Base-by-base conservation (phyloP, 2,329 filamentous ascomycete genomes). In the Colletotrichum sp. region DNA sequence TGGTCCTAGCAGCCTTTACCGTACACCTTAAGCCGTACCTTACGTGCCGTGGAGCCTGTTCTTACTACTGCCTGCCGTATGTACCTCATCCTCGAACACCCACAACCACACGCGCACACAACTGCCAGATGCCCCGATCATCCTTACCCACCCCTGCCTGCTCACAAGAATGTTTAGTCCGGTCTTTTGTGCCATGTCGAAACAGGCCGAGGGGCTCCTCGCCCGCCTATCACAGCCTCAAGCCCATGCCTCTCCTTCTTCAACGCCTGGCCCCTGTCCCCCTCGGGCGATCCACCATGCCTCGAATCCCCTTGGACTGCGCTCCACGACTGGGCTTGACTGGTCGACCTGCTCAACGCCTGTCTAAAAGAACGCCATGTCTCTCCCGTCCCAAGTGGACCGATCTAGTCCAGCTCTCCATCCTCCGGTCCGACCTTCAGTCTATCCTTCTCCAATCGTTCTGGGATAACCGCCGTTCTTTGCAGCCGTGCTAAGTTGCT, bases 231-330 rank as follows among this genome's bases (percentile, higher is more conserved):
- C 82, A 83, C 76, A 71, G 70, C 60, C 74, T 61, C 58, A 39
- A 77, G 56, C 60, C 75, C 32, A 68, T 61, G 25, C 66, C 69
- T 72, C 56, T 71, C 75, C 77, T 75, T 77, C 67, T 76, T 73
- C 70, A 71, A 66, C 76, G 67, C 60, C 77, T 74, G 64, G 77
- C 78, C 80, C 79, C 80, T 80, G 78, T 77, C 75, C 78, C 80
- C 80, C 80, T 82, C 78, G 78, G 77, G 74, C 79, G 79, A 82
- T 82, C 84, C 81, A 81, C 80, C 78, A 81, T 83, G 83, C 85
- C 79, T 85, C 85, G 82, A 85, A 86, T 83, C 81, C 76, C 78
- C 79, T 79, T 79, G 79, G 79, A 77, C 77, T 79, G 77, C 82
- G 80, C 80, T 80, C 71, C 75, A 83, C 82, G 82, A 81, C 83